A percentile compares a stretch with the other conserved stretches of the same genome.
Evolutionary conservation across 768 basidiomycete genomes (phyloP).

Genomic region (Tulasnella sp.): DNA sequence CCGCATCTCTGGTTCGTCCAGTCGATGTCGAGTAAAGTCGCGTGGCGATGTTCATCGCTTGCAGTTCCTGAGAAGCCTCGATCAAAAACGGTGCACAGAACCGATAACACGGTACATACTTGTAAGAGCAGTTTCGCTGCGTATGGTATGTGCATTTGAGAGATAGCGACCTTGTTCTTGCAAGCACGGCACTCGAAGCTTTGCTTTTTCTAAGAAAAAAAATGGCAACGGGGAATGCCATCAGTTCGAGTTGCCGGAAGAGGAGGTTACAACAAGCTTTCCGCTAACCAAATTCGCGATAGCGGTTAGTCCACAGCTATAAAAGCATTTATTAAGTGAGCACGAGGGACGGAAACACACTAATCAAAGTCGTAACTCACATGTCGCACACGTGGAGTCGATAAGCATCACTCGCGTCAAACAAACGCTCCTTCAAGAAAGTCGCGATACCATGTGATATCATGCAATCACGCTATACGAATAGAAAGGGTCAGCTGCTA

Average conservation of each 20-base stretch:
- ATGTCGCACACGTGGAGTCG: constrained; percentile 94
- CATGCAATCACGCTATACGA: constrained; percentile 80
- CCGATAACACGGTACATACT: constrained; percentile 32
- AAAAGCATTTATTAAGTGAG: background rate
- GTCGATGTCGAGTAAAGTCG: constrained; percentile 79
- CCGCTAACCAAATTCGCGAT: constrained; percentile 85
- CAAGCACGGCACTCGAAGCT: constrained; percentile 97
- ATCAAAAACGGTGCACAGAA: background rate
- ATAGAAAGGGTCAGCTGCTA: background rate
- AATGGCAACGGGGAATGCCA: background rate
- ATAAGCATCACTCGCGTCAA: constrained; percentile 87
- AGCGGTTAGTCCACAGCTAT: constrained; percentile 86
- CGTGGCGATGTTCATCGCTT: constrained; percentile 92
- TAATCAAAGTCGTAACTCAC: constrained; percentile 36
- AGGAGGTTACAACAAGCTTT: constrained; percentile 6
- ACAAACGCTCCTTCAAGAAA: constrained; percentile 94
- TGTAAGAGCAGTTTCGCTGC: constrained; percentile 96
- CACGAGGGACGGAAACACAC: background rate
- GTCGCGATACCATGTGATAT: constrained; percentile 98
- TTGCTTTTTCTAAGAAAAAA: constrained; percentile 88
- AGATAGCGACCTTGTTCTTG: constrained; percentile 92
- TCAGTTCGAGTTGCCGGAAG: background rate
- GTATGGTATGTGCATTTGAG: constrained; percentile 87
- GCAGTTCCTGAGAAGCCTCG: constrained; percentile 53
- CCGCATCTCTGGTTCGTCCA: constrained; percentile 61